phyloP scores from a whole-genome alignment of 2,329 filamentous ascomycete species.

The Cladobotryum mycophilum region DNA sequence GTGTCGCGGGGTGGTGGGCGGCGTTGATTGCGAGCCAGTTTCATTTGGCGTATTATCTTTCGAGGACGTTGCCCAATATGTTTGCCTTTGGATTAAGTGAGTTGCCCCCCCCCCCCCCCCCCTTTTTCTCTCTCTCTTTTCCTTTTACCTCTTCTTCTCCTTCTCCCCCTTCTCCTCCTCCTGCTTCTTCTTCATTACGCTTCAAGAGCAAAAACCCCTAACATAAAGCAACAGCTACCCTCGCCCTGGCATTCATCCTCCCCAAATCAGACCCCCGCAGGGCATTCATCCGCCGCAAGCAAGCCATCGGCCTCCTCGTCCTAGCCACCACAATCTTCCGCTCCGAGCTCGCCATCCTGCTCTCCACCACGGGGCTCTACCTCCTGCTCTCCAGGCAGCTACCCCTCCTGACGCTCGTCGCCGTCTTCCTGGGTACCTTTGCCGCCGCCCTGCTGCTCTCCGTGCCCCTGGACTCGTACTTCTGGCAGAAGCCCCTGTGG shows the following conservation, averaged over 20 bases:
- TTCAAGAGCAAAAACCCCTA: background rate
- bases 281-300: conserved; percentile 42
- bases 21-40: conserved; percentile 79
- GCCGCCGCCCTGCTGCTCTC: conserved; percentile 62
- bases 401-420: conserved; percentile 52
- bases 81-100: conserved; percentile 83
- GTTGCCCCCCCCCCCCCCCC: conserved; percentile 25
- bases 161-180: background rate
- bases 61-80: conserved; percentile 89
- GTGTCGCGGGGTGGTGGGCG: conserved; percentile 71
- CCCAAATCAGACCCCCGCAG: conserved; percentile 25
- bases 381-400: conserved; percentile 53
- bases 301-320: conserved; percentile 70
- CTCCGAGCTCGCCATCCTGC: conserved; percentile 78
- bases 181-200: background rate
- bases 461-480: conserved; percentile 78
- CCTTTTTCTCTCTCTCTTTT: background rate
- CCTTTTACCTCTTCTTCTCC: background rate
- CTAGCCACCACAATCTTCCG: conserved; percentile 80
- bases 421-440: conserved; percentile 59
- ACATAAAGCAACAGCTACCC: conserved; percentile 46
- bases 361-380: conserved; percentile 60
- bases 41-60: conserved; percentile 88
- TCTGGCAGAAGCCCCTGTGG: conserved; percentile 87
- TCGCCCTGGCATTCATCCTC: conserved; percentile 50